These are phyloP conservation scores for Neurospora sublineolata DNA, from an alignment of 495 filamentous ascomycete species.

Conservation along the genomic window DNA sequence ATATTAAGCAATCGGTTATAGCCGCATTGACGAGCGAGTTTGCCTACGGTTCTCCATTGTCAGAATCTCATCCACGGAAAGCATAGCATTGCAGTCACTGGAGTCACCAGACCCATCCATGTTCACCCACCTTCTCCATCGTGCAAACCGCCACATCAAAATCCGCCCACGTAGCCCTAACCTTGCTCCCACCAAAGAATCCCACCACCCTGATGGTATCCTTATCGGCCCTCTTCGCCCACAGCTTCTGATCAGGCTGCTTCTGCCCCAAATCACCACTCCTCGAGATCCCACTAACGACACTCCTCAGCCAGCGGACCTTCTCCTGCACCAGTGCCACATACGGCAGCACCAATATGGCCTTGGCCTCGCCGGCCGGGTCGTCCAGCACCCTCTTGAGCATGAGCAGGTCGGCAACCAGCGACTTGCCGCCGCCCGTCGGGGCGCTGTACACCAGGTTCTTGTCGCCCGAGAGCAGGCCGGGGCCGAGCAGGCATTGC, in stretches of 20 bases:
- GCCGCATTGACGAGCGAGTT: conserved; percentile 68
- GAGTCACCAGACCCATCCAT: not conserved
- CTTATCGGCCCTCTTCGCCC: conserved; percentile 33
- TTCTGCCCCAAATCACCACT: conserved; percentile 12
- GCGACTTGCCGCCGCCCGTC: conserved; percentile 71
- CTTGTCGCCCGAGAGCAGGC: conserved; percentile 51
- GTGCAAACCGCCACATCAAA: conserved; percentile 75
- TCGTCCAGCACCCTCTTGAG: conserved; percentile 59
- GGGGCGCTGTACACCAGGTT: conserved; percentile 80
- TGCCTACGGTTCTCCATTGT: conserved; percentile 38
- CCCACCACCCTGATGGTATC: conserved; percentile 52
- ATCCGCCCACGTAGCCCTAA: conserved; percentile 56
- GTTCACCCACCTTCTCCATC: conserved; percentile 58
- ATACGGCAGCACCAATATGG: conserved; percentile 69
- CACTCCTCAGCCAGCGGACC: conserved; percentile 60
- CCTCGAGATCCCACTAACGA: conserved; percentile 53
- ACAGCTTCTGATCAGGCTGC: conserved; percentile 16
- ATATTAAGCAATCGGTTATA: conserved; percentile 60
- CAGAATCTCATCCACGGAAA: conserved; percentile 2
- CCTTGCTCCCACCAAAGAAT: conserved; percentile 63
- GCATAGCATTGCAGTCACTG: not conserved
- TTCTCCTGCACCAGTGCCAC: conserved; percentile 79
- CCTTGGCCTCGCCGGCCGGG: conserved; percentile 44
- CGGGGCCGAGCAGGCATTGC: conserved; percentile 59
- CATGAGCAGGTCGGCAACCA: conserved; percentile 67